Percentiles rank a stretch among this genome's conserved stretches.
Conservation (phyloP, 1,284 basidiomycete genomes). For the Irpex lacteus region DNA sequence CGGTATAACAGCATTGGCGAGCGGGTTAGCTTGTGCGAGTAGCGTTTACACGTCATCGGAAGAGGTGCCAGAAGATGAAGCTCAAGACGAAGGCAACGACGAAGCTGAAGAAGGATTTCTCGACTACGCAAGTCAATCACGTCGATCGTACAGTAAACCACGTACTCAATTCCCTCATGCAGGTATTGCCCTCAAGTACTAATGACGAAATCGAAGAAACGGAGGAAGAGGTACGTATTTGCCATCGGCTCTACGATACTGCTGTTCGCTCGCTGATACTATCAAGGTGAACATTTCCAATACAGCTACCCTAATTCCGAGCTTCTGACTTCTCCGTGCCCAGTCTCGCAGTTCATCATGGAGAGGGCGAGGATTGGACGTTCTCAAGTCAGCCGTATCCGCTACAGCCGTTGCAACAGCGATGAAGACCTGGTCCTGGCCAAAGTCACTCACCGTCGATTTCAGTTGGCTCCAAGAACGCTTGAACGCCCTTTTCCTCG, state of each 20-base stretch:
- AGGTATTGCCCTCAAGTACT: not conserved
- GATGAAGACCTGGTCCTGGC: conserved; percentile 31
- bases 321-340: not conserved
- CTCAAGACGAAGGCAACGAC: too few relatives aligned
- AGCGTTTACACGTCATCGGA: not conserved
- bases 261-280: not conserved
- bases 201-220: not conserved
- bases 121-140: not conserved
- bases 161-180: not conserved
- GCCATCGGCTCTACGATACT: not conserved
- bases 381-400: conserved; percentile 24
- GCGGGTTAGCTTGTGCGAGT: not conserved
- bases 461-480: conserved; percentile 27
- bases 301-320: not conserved
- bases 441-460: conserved; percentile 19
- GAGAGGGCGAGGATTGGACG: conserved; percentile 27
- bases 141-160: not conserved
- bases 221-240: not conserved
- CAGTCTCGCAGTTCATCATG: conserved; percentile 12
- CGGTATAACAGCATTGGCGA: not conserved
- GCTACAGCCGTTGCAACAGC: conserved; percentile 24
- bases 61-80: not conserved
- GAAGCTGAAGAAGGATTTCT: not conserved
- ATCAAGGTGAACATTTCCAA: not conserved
- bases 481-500: conserved; percentile 30